Base-by-base conservation (phyloP, 163 green algal species). In the Smithsoniella earleae region DNA sequence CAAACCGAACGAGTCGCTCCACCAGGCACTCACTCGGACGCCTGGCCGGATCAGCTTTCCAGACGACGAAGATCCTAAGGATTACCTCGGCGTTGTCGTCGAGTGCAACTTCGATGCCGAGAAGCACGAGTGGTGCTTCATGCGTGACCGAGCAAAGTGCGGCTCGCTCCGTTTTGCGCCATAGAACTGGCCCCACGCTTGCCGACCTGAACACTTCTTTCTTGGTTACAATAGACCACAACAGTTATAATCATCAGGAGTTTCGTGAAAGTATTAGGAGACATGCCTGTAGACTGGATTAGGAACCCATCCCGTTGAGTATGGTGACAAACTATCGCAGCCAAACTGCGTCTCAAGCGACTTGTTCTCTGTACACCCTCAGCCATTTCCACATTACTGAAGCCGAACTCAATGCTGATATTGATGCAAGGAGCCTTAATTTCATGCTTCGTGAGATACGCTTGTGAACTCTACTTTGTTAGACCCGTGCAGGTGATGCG, bases 41-140 rank as follows among this genome's bases (percentile, higher is more conserved):
- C 49, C 76, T 81, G 86, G 76, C 38, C 82, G 80, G 3, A 73
- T 91, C 22, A 55, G 54, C 27, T 84, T 89, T 30, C 74, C 82
- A 2, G 66, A 80, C 30, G 77, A 62, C 2, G 76, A 81, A 38
- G 55, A 81, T 30, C 62, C 75, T 3, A 38, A 62, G 5, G 33
- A 79, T n/a, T 84, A 80, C 45, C 30, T 83, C 62, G 76, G 74
- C 40, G 82, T 81, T 55, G 91, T 98, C 62, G 82, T 97, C 5
- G 93, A 98, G 83, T 97, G 93, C 83, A 79, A 81, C 20, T 96
- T 83, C 73, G 81, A 93, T 58, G 36, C 72, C 2, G 79, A 89
- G 27, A 40, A 55, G 13, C 64, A 83, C 4, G 22, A 63, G 18
- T 98, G 93, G 93, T 10, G 64, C 25, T 97, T 87, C 84, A 89